Evolutionary conservation across 768 basidiomycete species (phyloP).

Genomic region (Heimioporus sp.): DNA sequence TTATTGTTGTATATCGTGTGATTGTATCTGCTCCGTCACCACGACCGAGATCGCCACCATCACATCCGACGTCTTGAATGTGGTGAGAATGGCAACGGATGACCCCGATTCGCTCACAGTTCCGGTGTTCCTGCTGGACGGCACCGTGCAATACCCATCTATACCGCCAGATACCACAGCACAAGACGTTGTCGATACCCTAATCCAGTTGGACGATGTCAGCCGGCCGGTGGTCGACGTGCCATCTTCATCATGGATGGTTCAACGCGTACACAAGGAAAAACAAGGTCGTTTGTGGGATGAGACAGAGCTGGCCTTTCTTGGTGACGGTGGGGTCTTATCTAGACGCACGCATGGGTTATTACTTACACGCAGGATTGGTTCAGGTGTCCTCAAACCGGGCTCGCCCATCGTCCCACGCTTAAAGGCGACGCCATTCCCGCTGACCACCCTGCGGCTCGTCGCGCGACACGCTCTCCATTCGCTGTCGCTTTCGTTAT

Average conservation of each 20-base stretch:
- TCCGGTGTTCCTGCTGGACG: conserved; percentile 57
- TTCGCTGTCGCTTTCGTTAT: conserved; percentile 51
- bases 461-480: conserved; percentile 67
- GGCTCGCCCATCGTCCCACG: conserved; percentile 47
- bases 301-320: conserved; percentile 61
- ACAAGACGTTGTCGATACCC: conserved; percentile 57
- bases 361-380: conserved; percentile 9
- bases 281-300: conserved; percentile 64
- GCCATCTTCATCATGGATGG: conserved; percentile 60
- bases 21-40: not conserved
- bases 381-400: conserved; percentile 49
- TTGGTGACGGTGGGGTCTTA: conserved; percentile 57
- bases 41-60: not conserved
- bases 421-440: conserved; percentile 46
- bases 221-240: conserved; percentile 55
- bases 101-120: conserved; percentile 43
- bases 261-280: conserved; percentile 64
- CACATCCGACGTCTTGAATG: conserved; percentile 1
- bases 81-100: conserved; percentile 27
- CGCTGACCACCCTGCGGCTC: conserved; percentile 68
- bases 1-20: conserved; percentile 9
- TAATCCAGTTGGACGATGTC: conserved; percentile 49
- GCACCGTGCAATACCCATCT: conserved; percentile 61
- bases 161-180: conserved; percentile 51
- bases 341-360: not conserved